Percentiles rank a stretch among this genome's conserved stretches.
Conservation (phyloP, 108 stramenopile species). For the Nannochloropsis salina region DNA sequence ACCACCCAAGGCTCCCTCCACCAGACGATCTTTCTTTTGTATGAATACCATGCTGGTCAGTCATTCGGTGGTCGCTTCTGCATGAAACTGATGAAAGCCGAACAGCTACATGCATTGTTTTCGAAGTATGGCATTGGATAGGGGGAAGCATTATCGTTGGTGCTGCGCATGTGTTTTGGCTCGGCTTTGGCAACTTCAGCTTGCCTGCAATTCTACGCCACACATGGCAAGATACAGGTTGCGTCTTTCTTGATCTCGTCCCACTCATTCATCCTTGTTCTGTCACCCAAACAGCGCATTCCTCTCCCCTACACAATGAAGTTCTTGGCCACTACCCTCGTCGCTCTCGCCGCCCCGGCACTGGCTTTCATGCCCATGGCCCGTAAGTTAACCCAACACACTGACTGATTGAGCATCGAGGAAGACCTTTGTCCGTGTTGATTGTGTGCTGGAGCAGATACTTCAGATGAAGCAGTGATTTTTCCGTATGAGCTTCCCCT, state of each 20-base stretch:
- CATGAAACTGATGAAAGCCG: too few relatives aligned
- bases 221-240: constrained; percentile 17
- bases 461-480: too few relatives aligned
- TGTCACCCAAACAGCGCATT: not conserved
- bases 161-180: not conserved
- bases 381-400: not conserved
- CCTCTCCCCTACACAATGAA: not conserved
- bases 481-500: too few relatives aligned
- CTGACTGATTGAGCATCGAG: too few relatives aligned
- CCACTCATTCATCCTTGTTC: not conserved
- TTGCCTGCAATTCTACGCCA: not conserved
- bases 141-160: not conserved
- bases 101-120: too few relatives aligned
- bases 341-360: not conserved
- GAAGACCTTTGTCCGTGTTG: too few relatives aligned
- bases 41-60: too few relatives aligned
- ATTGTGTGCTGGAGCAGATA: too few relatives aligned
- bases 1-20: too few relatives aligned
- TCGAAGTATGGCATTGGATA: too few relatives aligned
- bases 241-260: not conserved
- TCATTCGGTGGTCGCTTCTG: too few relatives aligned
- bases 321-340: constrained; percentile 19
- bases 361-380: constrained; percentile 10
- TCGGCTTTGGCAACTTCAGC: not conserved
- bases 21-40: too few relatives aligned